Evolutionary conservation across 352 stramenopile genomes (phyloP), one percentile per base, ranked within the genome.

Genomic region (Halophytophthora polymorphica): DNA sequence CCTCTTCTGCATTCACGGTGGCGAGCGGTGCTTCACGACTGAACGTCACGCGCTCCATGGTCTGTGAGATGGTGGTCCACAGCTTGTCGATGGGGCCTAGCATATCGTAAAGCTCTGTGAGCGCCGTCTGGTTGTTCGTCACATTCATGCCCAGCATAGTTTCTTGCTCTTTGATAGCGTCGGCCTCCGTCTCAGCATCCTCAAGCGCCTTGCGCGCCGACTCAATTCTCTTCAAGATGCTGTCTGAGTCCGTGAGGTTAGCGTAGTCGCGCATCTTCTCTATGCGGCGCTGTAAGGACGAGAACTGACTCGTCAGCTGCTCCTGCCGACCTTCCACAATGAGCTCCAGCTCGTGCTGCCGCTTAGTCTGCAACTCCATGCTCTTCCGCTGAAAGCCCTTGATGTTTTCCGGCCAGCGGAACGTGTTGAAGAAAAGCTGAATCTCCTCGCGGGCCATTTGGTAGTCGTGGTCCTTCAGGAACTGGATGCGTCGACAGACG

Each of bases 231-330:
- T 89, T 92, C 36, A 90, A 68, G 18, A 94, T 87, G 36, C 72
- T 95, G 13, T 77, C 64, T 0, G 90, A 77, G 55, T 97, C 87
- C 0, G 57, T 69, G 10, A 94, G 66, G 33, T 93, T 95, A 0
- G 83, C 84, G 21, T 89, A 90, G 59, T 97, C 88, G 10, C 84
- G 73, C 64, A 97, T 88, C 56, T 97, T 97, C 48, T 96, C 88
- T 33, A 97, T 87, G 7, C 93, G 93, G 1, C 80, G 75, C 41
- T 92, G 73, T 10, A 97, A 58, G 3, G 71, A 79, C 1, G 72
- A 64, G 46, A 95, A 93, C 45, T 97, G 81, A 2, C 55, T 76
- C 2, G 73, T 50, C 4, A 97, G 78, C 44, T 96, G 84, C 56
- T 96, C 89, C 56, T 96, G 85, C 1, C 92, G 77, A 6, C 83